A percentile compares a stretch with the other conserved stretches of the same genome.
Conservation (phyloP, 331 rosid genomes). For the Stylosanthes scabra region DNA sequence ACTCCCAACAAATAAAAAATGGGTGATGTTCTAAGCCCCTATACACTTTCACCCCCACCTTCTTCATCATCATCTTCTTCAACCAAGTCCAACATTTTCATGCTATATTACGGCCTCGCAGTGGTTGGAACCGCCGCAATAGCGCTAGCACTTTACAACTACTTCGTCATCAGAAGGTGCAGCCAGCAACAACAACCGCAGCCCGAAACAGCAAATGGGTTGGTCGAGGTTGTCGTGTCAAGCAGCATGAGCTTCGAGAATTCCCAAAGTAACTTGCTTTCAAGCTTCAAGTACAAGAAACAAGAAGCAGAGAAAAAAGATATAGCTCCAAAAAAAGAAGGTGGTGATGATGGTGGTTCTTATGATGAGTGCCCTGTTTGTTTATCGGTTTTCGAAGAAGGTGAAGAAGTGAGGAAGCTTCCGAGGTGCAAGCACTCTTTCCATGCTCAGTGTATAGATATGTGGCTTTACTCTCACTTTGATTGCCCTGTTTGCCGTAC, state of each 20-base stretch:
- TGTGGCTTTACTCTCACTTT: constrained; percentile 86
- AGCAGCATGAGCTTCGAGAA: constrained; percentile 43
- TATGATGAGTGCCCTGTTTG: constrained; percentile 72
- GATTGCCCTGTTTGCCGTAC: constrained; percentile 90
- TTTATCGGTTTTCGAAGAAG: constrained; percentile 79
- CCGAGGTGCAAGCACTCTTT: constrained; percentile 74
- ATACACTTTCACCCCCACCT: constrained; percentile 36
- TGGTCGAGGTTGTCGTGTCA: constrained; percentile 12
- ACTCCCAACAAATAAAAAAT: constrained; percentile 35
- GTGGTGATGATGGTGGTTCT: not conserved
- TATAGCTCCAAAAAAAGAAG: not conserved
- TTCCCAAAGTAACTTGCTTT: constrained; percentile 39
- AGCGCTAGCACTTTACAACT: constrained; percentile 62
- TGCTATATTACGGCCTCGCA: constrained; percentile 70
- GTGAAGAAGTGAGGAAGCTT: constrained; percentile 70
- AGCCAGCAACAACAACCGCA: constrained; percentile 34
- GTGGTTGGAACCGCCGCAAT: constrained; percentile 62
- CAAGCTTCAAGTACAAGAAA: constrained; percentile 77
- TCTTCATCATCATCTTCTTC: constrained; percentile 29
- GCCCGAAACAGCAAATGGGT: not conserved
- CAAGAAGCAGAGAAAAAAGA: constrained; percentile 1
- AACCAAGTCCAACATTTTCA: constrained; percentile 42
- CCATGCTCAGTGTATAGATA: constrained; percentile 76
- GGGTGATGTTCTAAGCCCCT: constrained; percentile 37
- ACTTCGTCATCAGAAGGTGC: constrained; percentile 55